Conservation (phyloP, 352 stramenopile species). For the Pythium aquatile region DNA sequence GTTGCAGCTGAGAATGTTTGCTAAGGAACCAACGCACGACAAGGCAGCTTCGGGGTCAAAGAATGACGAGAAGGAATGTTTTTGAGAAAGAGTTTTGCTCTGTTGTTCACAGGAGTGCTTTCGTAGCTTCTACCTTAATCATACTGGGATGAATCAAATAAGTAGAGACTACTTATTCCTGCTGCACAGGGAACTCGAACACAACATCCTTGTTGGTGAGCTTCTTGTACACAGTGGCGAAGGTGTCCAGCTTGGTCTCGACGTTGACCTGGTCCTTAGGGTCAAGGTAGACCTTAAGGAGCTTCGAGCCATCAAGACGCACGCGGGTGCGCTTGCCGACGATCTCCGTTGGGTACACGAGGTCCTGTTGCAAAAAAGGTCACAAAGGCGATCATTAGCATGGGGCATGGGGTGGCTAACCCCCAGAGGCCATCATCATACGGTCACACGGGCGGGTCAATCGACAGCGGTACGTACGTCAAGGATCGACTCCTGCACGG, state of each 20-base stretch:
- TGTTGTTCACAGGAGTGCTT: slow-evolving; percentile 46
- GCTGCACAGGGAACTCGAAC: slow-evolving; percentile 95
- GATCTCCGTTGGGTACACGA: slow-evolving; percentile 99
- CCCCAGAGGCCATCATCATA: slow-evolving; percentile 89
- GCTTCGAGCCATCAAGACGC: slow-evolving; percentile 96
- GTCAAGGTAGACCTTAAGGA: slow-evolving; percentile 98
- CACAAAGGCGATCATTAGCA: slow-evolving; percentile 54
- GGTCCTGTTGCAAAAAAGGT: slow-evolving; percentile 77
- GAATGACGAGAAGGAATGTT: neutral
- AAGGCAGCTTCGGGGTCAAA: too few species aligned
- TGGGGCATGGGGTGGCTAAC: slow-evolving; percentile 87
- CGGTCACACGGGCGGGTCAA: slow-evolving; percentile 30
- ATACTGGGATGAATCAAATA: slow-evolving; percentile 11
- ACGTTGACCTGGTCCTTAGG: slow-evolving; percentile 99
- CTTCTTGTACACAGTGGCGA: slow-evolving; percentile 99
- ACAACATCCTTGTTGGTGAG: slow-evolving; percentile 99
- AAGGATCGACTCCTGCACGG: slow-evolving; percentile 99
- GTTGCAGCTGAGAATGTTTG: too few species aligned
- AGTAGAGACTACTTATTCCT: slow-evolving; percentile 69
- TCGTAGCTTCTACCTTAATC: slow-evolving; percentile 23
- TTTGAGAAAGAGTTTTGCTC: slow-evolving; percentile 46
- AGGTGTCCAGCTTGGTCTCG: slow-evolving; percentile 99
- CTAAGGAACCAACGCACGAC: too few species aligned
- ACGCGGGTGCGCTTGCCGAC: slow-evolving; percentile 99
- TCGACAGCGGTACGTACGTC: slow-evolving; percentile 81